These are phyloP conservation scores for Saccharomyces hybrid DNA, from an alignment of 1,139 yeast genomes.

Conservation along the genomic window DNA sequence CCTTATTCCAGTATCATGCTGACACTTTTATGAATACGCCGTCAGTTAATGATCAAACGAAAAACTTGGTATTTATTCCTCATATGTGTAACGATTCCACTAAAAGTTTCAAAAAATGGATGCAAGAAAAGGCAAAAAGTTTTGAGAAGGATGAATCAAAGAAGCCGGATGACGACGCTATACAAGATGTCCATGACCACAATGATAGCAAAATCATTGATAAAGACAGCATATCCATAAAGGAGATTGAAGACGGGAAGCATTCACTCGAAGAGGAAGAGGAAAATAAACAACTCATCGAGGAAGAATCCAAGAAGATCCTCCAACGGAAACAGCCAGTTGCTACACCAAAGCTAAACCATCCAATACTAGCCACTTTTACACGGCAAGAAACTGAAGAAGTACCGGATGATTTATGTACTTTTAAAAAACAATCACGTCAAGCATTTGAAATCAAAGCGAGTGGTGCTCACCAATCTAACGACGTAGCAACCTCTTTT, in stretches of 20 bases:
- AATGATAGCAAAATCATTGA: background rate
- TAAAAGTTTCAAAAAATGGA: slow-evolving; percentile 16
- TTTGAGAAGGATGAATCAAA: background rate
- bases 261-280: background rate
- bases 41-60: slow-evolving; percentile 6
- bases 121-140: slow-evolving; percentile 3
- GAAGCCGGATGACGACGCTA: background rate
- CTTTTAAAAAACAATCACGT: slow-evolving; percentile 19
- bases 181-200: background rate
- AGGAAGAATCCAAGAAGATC: background rate
- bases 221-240: background rate
- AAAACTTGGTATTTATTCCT: slow-evolving; percentile 17
- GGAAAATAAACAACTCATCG: background rate
- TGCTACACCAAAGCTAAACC: slow-evolving; percentile 3
- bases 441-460: slow-evolving; percentile 32
- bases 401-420: slow-evolving; percentile 28
- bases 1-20: slow-evolving; percentile 27
- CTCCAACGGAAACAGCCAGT: background rate
- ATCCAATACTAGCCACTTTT: slow-evolving; percentile 9
- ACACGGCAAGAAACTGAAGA: slow-evolving; percentile 31
- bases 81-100: slow-evolving; percentile 21
- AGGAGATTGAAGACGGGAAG: background rate
- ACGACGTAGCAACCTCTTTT: slow-evolving; percentile 28
- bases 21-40: slow-evolving; percentile 5
- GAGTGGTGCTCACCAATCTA: slow-evolving; percentile 33